A percentile compares a stretch with the other conserved stretches of the same genome.
Evolutionary conservation across 2,329 filamentous ascomycete genomes (phyloP).

Genomic region (Cladosporium sphaerospermum): DNA sequence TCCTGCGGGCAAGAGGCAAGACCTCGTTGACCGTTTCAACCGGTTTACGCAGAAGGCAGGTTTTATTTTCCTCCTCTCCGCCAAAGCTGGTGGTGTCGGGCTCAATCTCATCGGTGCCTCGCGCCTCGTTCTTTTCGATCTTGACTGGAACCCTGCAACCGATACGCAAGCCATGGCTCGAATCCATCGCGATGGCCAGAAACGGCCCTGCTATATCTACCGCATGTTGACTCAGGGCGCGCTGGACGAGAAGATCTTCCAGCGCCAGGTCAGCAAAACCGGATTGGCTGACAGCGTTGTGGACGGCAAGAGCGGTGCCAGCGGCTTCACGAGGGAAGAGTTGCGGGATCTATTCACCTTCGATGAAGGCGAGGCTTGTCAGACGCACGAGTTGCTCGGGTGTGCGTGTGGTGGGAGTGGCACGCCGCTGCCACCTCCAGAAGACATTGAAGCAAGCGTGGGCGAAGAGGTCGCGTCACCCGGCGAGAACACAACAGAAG

Average conservation of each 20-base stretch:
- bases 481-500: constrained; percentile 20
- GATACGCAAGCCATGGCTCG: constrained; percentile 70
- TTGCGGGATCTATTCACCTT: constrained; percentile 61
- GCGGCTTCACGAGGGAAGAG: constrained; percentile 61
- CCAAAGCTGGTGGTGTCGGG: constrained; percentile 64
- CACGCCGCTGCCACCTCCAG: constrained; percentile 18
- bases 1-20: constrained; percentile 57
- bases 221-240: constrained; percentile 61
- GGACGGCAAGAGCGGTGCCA: constrained; percentile 55
- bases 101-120: constrained; percentile 67
- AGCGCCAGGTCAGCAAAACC: constrained; percentile 65
- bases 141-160: constrained; percentile 70
- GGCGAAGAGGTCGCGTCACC: constrained; percentile 15
- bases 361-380: constrained; percentile 54
- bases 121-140: constrained; percentile 64
- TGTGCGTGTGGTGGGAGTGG: constrained; percentile 58
- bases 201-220: constrained; percentile 62
- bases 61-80: constrained; percentile 67
- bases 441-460: constrained; percentile 20
- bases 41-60: constrained; percentile 47
- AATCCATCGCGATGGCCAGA: constrained; percentile 67
- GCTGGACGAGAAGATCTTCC: constrained; percentile 69
- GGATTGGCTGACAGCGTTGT: constrained; percentile 66
- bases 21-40: constrained; percentile 66
- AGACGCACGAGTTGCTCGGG: constrained; percentile 62